Percentiles rank a stretch among this genome's conserved stretches.
phyloP scores from a whole-genome alignment of 2,329 filamentous ascomycete species.

The Colletotrichum sp. region DNA sequence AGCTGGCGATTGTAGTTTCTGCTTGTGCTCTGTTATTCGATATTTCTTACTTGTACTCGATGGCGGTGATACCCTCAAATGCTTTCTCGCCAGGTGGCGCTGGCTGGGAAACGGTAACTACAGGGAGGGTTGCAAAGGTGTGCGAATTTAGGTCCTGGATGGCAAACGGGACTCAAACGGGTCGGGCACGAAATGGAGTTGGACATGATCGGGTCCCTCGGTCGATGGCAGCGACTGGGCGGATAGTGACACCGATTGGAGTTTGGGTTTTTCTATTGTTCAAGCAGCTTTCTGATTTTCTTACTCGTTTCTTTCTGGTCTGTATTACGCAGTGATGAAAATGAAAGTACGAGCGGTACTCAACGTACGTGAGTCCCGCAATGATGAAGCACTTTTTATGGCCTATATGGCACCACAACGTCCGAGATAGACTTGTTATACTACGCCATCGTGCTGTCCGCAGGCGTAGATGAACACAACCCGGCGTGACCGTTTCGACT shows the following conservation, averaged over 20 bases:
- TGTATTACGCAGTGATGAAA: slow-evolving; percentile 14
- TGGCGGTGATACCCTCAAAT: slow-evolving; percentile 16
- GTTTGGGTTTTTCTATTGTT: not conserved
- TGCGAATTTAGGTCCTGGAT: slow-evolving; percentile 4
- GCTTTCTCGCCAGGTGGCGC: slow-evolving; percentile 21
- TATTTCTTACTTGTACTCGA: not conserved
- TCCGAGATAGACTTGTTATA: not conserved
- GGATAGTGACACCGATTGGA: not conserved
- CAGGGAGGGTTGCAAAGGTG: not conserved
- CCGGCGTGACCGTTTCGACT: not conserved
- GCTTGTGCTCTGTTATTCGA: not conserved
- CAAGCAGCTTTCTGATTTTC: not conserved
- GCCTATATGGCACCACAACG: not conserved
- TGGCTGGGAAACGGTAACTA: slow-evolving; percentile 11
- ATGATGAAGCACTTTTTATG: not conserved
- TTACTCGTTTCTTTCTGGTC: not conserved
- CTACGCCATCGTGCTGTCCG: not conserved
- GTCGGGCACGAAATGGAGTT: not conserved
- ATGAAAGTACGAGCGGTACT: not conserved
- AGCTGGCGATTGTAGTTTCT: not conserved
- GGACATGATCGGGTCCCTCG: not conserved
- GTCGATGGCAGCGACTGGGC: not conserved
- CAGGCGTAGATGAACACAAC: not conserved
- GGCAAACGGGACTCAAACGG: slow-evolving; percentile 10
- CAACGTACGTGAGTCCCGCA: not conserved